Base-by-base conservation (phyloP, 2,329 filamentous ascomycete species). In the Alternaria metachromatica region DNA sequence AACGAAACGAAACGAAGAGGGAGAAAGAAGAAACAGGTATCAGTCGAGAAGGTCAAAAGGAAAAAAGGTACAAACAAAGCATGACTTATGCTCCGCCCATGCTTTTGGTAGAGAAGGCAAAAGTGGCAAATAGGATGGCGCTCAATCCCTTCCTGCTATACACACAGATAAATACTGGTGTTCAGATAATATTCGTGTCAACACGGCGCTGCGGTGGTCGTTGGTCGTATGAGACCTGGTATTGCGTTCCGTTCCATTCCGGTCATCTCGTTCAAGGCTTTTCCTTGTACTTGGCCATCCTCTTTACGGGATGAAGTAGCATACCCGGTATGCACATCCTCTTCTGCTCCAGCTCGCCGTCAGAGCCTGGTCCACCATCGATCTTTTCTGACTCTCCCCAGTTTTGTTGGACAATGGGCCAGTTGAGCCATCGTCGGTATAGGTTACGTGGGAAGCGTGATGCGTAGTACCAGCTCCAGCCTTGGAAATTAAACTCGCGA, bases 261-360 rank as follows among this genome's bases (percentile, higher is more conserved):
- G n/a, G 0, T 41, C 49, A 28, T 53, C 20, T 53, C 49, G 56
- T 21, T 60, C 58, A 63, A 33, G 58, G 68, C 54, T 69, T 74
- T 11, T 68, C 55, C 50, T 63, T 55, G n/a, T 74, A 68, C 70
- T 67, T 74, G 30, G 60, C 65, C 77, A 80, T 80, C 57, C 88
- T 87, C 84, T 97, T 97, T 57, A 97, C 87, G 0, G 94, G 94
- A 85, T 97, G 94, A 67, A 97, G 81, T 65, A 97, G 81, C 90
- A 97, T 95, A 1, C 92, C 92, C 8, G 94, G 93, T 44, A 97
- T 82, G 81, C 94, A 97, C 93, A 97, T 96, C 63, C 94, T 87
- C 89, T 87, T 54, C 84, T 85, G 86, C 89, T 90, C 67, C 68
- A 80, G 65, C 82, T 82, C 43, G 81, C 85, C 55, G 80, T 83